Conservation (phyloP, 2,329 filamentous ascomycete genomes). For the Fusarium setosum region DNA sequence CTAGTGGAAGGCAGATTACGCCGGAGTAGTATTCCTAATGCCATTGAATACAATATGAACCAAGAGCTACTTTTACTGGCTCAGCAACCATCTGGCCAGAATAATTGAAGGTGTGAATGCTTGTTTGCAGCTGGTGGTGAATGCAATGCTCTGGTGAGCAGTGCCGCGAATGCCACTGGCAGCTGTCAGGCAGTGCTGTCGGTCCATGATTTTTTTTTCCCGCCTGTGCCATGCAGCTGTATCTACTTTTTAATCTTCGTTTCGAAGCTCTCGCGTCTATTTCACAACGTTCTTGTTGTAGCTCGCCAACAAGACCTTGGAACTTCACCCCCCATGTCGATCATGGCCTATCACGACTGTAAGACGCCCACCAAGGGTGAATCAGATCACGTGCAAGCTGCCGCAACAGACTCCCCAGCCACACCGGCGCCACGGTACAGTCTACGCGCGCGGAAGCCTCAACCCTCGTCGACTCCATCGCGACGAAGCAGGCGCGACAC, state of each 20-base stretch:
- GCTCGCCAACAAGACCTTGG: neutral
- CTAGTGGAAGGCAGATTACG: slow-evolving; percentile 20
- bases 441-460: slow-evolving; percentile 41
- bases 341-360: neutral
- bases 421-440: slow-evolving; percentile 38
- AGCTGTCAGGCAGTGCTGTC: slow-evolving; percentile 1
- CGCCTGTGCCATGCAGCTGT: no score
- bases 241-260: no score
- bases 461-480: slow-evolving; percentile 34
- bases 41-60: slow-evolving; percentile 40
- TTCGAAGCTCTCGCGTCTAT: neutral
- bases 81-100: neutral
- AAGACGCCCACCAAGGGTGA: slow-evolving; percentile 16
- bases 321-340: no score
- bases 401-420: slow-evolving; percentile 21
- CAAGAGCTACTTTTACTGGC: neutral
- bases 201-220: neutral
- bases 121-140: neutral
- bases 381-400: slow-evolving; percentile 28
- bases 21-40: slow-evolving; percentile 35
- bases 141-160: neutral
- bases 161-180: neutral
- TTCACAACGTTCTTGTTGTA: neutral
- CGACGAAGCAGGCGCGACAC: slow-evolving; percentile 23
- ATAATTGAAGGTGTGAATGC: neutral